phyloP scores from a whole-genome alignment of 75 land plant genomes.

The Cupressus sempervirens region DNA sequence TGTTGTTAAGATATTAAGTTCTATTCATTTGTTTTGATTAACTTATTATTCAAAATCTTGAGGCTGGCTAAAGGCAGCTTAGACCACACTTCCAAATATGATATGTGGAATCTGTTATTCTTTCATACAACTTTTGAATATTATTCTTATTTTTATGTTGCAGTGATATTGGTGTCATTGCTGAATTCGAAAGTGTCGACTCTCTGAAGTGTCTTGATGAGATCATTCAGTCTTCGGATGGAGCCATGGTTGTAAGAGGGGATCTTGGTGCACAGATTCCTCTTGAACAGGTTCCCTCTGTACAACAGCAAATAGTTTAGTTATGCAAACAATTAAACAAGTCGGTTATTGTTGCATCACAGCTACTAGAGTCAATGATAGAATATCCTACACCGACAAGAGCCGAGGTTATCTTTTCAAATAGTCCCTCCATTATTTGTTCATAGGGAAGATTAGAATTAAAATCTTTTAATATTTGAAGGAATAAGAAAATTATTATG shows the following conservation, averaged over 20 bases:
- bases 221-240: constrained; percentile 85
- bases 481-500: background rate
- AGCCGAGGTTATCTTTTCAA: constrained; percentile 54
- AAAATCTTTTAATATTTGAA: background rate
- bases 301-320: constrained; percentile 72
- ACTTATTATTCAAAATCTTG: background rate
- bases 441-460: background rate
- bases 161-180: constrained; percentile 90
- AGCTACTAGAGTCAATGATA: constrained; percentile 95
- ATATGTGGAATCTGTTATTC: background rate
- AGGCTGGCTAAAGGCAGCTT: background rate
- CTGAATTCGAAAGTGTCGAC: constrained; percentile 90
- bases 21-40: background rate
- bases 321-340: constrained; percentile 79
- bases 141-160: constrained; percentile 11
- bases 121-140: too few species aligned
- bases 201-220: constrained; percentile 85
- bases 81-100: background rate
- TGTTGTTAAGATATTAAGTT: background rate
- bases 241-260: constrained; percentile 99
- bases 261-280: constrained; percentile 98
- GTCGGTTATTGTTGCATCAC: constrained; percentile 96
- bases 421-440: background rate
- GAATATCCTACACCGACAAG: constrained; percentile 96
- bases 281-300: constrained; percentile 83